Evolutionary conservation across 2,329 filamentous ascomycete species (phyloP).

Genomic region (Penicillium decumbens): DNA sequence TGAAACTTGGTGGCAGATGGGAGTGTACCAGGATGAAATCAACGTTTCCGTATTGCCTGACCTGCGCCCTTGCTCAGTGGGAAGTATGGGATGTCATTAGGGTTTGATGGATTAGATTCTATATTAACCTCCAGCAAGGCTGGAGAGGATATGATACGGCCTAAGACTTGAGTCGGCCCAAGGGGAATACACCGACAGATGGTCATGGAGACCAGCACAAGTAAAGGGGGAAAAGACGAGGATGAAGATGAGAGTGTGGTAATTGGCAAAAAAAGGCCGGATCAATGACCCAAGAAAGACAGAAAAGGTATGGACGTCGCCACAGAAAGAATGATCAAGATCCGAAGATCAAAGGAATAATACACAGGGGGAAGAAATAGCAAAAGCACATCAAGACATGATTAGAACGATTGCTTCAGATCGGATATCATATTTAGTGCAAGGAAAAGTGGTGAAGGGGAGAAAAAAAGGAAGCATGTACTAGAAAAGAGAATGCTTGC

Average conservation of each 20-base stretch:
- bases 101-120: constrained; percentile 5
- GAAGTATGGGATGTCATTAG: neutral
- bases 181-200: neutral
- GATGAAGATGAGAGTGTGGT: constrained; percentile 5
- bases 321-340: constrained; percentile 9
- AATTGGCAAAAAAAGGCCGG: neutral
- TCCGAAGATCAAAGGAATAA: constrained; percentile 13
- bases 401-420: constrained; percentile 2
- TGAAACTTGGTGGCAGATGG: neutral
- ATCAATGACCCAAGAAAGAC: constrained; percentile 6
- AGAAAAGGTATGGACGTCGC: constrained; percentile 13
- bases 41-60: neutral
- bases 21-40: constrained; percentile 7
- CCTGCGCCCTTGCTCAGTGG: neutral
- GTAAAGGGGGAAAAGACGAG: neutral
- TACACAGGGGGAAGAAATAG: constrained; percentile 10
- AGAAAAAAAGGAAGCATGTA: constrained; percentile 22
- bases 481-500: constrained; percentile 19
- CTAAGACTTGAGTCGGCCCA: neutral
- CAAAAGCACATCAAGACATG: neutral
- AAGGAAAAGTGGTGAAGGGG: constrained; percentile 4
- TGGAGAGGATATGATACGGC: constrained; percentile 2
- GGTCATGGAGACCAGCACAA: constrained; percentile 1
- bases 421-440: constrained; percentile 6
- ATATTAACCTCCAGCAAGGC: constrained; percentile 9